Evolutionary conservation across 768 basidiomycete species (phyloP), one percentile per base, ranked within the genome.

Genomic region (Chalciporus sphaerocephalus): DNA sequence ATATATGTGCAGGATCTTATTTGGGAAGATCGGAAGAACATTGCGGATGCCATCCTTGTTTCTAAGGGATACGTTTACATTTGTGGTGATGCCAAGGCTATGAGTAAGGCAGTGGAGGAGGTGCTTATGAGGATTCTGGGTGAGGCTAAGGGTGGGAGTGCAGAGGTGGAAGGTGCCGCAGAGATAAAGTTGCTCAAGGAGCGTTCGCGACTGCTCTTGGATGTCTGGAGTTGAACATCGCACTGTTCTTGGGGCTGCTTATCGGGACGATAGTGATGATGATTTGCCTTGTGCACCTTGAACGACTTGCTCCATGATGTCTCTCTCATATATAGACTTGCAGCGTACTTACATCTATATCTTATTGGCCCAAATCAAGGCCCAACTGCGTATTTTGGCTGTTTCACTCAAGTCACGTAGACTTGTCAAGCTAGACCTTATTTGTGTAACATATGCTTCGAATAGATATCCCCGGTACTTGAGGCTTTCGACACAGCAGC

Each of bases 1-100:
- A 90, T 95, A 60, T 99, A 99, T 69, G 96, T 99, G n/a, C 96
- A 99, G 70, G 92, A 99, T 68, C 73, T 97, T 47, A 71, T 99
- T 10, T 92, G 87, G 88, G 82, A 97, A 40, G 82, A 92, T 62
- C 75, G 83, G 45, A 83, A 83, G 65, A 76, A 82, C 46, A 77
- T 99, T 42, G 89, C 87, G 9, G 84, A 94, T 45, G 85, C 88
- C 15, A 91, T 99, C 55, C 74, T 96, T 52, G 88, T 89, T 53
- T 88, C 91, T 66, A 92, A 97, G 70, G 96, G 91, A n/a, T 95
- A 94, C 66, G 78, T 96, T 2, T 97, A 97, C 68, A 90, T 97
- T 51, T 97, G 94, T 57, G 94, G 94, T 59, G 94, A 97, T 58
- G 94, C 93, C 44, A 95, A 91, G 78, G 80, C 77, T 66, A 99